Evolutionary conservation across 805 yeast genomes (phyloP).

Genomic region (Saturnispora silvae): DNA sequence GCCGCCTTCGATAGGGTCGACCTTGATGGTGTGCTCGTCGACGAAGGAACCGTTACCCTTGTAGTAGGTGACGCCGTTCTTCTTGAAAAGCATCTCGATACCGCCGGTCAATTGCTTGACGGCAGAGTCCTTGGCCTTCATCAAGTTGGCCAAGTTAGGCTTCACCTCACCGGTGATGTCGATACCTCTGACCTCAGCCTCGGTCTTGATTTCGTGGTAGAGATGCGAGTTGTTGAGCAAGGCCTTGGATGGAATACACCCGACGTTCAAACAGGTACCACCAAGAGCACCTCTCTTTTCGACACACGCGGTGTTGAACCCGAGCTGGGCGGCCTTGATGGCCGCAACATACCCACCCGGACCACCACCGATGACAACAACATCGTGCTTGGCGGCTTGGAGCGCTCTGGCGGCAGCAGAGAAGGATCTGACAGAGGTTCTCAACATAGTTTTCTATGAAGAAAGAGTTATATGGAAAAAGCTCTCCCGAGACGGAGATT

Average conservation of each 20-base stretch:
- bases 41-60: conserved; percentile 88
- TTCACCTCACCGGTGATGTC: conserved; percentile 61
- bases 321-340: conserved; percentile 95
- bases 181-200: conserved; percentile 81
- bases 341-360: conserved; percentile 99
- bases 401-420: conserved; percentile 21
- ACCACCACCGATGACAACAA: conserved; percentile 96
- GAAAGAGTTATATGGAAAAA: not conserved
- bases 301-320: conserved; percentile 88
- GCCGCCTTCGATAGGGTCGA: conserved; percentile 78
- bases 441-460: conserved; percentile 19
- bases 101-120: conserved; percentile 89
- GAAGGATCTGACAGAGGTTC: conserved; percentile 24
- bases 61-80: conserved; percentile 87
- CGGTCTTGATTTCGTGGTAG: conserved; percentile 81
- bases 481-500: conserved; percentile 4
- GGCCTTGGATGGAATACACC: conserved; percentile 98
- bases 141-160: conserved; percentile 68
- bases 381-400: conserved; percentile 48
- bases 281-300: conserved; percentile 96
- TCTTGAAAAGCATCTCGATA: conserved; percentile 88
- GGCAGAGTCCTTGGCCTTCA: conserved; percentile 84
- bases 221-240: conserved; percentile 88
- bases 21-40: conserved; percentile 67
- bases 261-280: conserved; percentile 97